A percentile compares a stretch with the other conserved stretches of the same genome.
Evolutionary conservation across 1,139 yeast genomes (phyloP).

Genomic region (Arxiozyma bovina): DNA sequence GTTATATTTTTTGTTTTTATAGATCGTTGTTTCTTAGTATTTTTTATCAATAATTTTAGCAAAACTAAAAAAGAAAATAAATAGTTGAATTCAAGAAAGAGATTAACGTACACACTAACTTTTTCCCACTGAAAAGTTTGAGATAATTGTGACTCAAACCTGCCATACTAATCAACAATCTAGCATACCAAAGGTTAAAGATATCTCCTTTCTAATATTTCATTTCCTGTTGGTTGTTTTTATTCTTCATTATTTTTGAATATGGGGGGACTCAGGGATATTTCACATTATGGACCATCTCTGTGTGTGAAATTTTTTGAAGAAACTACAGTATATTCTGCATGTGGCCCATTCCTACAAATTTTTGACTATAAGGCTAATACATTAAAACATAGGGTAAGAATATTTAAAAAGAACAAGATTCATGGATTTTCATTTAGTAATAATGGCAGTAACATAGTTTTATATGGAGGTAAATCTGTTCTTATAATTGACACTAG

Average conservation of each 20-base stretch:
- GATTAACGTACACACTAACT: not conserved
- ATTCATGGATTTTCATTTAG: slow-evolving; percentile 60
- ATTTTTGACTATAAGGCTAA: slow-evolving; percentile 43
- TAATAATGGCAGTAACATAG: slow-evolving; percentile 30
- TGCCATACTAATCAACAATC: not conserved
- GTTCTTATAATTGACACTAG: slow-evolving; percentile 38
- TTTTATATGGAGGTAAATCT: slow-evolving; percentile 67
- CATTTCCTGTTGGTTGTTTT: too few species aligned
- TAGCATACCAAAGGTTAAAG: too few species aligned
- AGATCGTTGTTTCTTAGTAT: not conserved
- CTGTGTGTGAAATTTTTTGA: slow-evolving; percentile 48
- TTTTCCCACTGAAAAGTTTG: not conserved
- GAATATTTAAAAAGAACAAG: slow-evolving; percentile 59
- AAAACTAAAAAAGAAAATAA: too few species aligned
- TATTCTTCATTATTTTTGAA: not conserved
- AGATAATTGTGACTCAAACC: too few species aligned
- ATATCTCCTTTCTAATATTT: too few species aligned
- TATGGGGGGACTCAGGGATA: slow-evolving; percentile 9
- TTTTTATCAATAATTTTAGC: not conserved
- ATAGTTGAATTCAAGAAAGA: too few species aligned
- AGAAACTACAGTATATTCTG: slow-evolving; percentile 42
- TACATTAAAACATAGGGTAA: slow-evolving; percentile 34
- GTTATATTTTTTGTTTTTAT: too few species aligned
- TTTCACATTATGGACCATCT: slow-evolving; percentile 53
- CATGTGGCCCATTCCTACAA: slow-evolving; percentile 63